Evolutionary conservation across 306 rosid genomes (phyloP).

Genomic region (Quercus engelmannii): DNA sequence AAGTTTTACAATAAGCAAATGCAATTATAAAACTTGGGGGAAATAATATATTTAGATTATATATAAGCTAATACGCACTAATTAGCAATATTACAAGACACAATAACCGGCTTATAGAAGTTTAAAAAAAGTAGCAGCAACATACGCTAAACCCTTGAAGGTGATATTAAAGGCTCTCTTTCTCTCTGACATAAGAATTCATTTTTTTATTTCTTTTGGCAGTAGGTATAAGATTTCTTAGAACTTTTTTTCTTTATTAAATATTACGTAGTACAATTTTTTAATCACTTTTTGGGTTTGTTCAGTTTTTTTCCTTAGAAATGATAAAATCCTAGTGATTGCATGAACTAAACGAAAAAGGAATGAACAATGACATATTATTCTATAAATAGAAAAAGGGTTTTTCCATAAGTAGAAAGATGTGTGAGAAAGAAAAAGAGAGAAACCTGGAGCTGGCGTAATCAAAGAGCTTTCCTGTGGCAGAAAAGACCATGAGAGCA

Average conservation of each 20-base stretch:
- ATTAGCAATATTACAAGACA: not conserved
- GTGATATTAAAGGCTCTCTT: not conserved
- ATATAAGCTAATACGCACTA: not conserved
- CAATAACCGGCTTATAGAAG: not conserved
- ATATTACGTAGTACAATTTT: not conserved
- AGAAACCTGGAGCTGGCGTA: constrained; percentile 37
- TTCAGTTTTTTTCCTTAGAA: not conserved
- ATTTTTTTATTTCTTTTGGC: not conserved
- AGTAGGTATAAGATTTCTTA: not conserved
- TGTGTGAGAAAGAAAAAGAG: no score
- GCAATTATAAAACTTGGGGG: no score
- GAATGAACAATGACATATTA: no score
- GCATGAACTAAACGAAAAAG: no score
- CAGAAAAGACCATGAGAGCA: constrained; percentile 34
- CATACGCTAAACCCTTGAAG: not conserved
- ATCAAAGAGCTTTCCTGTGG: constrained; percentile 37
- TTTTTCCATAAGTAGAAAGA: not conserved
- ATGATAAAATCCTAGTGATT: no score
- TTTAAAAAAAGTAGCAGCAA: not conserved
- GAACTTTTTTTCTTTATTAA: not conserved
- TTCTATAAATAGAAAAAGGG: no score
- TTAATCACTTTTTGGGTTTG: not conserved
- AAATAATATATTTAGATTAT: not conserved
- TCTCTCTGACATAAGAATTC: not conserved
- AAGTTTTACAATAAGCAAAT: no score